Percentiles rank a stretch among this genome's conserved stretches.
phyloP scores from a whole-genome alignment of 768 basidiomycete genomes.

The Rubroboletus satanas region DNA sequence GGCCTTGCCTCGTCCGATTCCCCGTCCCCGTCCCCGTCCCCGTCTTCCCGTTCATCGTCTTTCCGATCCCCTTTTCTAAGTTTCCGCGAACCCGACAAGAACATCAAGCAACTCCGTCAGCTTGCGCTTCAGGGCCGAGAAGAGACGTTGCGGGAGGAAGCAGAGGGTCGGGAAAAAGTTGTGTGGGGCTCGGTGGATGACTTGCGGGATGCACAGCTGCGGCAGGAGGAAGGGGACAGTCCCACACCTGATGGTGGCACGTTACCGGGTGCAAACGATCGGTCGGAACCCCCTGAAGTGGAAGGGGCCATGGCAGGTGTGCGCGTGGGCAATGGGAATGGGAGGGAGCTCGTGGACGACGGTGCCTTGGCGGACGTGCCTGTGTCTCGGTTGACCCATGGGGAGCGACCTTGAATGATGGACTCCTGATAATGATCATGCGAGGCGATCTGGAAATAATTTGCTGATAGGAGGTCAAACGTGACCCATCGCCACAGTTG shows the following conservation, averaged over 20 bases:
- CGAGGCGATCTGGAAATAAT: background rate
- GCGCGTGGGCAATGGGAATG: background rate
- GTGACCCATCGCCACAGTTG: too few species aligned
- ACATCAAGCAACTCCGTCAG: slow-evolving; percentile 40
- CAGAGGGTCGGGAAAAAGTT: slow-evolving; percentile 45
- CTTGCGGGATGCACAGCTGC: background rate
- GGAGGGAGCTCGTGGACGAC: background rate
- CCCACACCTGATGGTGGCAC: background rate
- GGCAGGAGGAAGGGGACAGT: background rate
- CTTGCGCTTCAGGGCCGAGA: slow-evolving; percentile 45
- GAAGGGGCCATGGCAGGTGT: background rate
- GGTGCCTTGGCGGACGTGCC: background rate
- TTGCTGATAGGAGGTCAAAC: too few species aligned
- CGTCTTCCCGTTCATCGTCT: background rate
- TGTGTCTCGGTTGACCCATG: background rate
- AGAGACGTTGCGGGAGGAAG: slow-evolving; percentile 37
- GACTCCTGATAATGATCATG: background rate
- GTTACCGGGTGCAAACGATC: slow-evolving; percentile 6
- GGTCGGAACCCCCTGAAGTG: background rate
- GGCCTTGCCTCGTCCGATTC: background rate
- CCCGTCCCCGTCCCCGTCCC: too few species aligned
- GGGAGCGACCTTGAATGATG: background rate
- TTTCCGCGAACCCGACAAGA: slow-evolving; percentile 35
- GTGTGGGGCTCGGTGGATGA: slow-evolving; percentile 32
- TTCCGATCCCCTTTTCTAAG: slow-evolving; percentile 14